A percentile compares a stretch with the other conserved stretches of the same genome.
Conservation (phyloP, 495 filamentous ascomycete genomes). For the Tuber microsphaerosporum region DNA sequence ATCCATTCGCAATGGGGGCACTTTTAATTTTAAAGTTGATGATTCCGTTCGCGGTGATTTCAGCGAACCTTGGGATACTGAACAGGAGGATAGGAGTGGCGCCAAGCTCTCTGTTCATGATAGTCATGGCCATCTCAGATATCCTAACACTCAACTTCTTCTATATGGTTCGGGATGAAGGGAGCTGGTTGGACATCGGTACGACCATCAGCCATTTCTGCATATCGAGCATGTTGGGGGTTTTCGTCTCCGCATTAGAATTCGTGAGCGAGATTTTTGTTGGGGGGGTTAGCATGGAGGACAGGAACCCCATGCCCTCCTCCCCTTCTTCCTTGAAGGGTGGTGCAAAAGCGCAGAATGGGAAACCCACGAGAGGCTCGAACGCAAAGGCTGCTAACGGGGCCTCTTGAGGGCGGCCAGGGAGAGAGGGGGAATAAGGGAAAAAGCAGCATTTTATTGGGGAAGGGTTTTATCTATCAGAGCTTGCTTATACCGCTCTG, state of each 20-base stretch:
- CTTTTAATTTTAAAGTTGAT: conserved; percentile 83
- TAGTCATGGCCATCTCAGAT: conserved; percentile 87
- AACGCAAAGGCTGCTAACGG: not conserved
- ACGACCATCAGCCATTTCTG: conserved; percentile 90
- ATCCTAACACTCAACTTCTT: conserved; percentile 95
- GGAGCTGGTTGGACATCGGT: conserved; percentile 95
- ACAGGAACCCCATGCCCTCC: conserved; percentile 21
- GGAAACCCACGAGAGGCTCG: not conserved
- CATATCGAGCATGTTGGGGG: conserved; percentile 79
- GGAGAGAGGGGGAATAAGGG: not conserved
- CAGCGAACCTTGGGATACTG: conserved; percentile 87
- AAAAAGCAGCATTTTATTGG: not conserved
- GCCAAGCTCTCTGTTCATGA: conserved; percentile 78
- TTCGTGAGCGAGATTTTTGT: conserved; percentile 77
- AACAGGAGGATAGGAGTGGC: conserved; percentile 76
- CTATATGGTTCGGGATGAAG: conserved; percentile 91
- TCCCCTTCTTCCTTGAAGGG: not conserved
- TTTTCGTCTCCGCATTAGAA: conserved; percentile 87
- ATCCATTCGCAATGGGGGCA: conserved; percentile 85
- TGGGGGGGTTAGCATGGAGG: conserved; percentile 67
- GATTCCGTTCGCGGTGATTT: conserved; percentile 89
- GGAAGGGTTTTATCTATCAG: not conserved
- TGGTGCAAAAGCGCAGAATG: not conserved
- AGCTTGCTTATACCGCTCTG: not conserved
- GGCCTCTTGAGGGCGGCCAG: not conserved